Conservation (phyloP, 495 filamentous ascomycete genomes). For the Penicillium lividum region DNA sequence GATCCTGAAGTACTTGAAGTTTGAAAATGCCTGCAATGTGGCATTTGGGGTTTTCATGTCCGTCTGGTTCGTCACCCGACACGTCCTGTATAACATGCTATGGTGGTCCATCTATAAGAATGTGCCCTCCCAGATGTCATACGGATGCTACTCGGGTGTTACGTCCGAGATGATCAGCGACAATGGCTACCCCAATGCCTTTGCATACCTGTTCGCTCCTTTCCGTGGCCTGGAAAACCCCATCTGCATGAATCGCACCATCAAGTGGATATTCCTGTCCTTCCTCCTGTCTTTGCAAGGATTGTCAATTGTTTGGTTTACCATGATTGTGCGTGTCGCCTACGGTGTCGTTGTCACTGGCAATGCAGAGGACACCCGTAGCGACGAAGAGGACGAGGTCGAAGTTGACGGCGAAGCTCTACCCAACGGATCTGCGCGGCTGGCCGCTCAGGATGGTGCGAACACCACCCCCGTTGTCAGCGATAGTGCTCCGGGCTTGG, state of each 20-base stretch:
- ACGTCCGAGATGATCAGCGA: slow-evolving; percentile 56
- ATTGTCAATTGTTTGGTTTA: slow-evolving; percentile 85
- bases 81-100: slow-evolving; percentile 74
- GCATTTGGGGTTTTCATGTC: slow-evolving; percentile 86
- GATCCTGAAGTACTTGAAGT: slow-evolving; percentile 86
- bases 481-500: slow-evolving; percentile 39
- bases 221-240: slow-evolving; percentile 66
- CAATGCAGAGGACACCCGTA: slow-evolving; percentile 82
- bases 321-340: slow-evolving; percentile 81
- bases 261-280: slow-evolving; percentile 74
- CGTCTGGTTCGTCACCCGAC: slow-evolving; percentile 81
- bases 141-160: slow-evolving; percentile 68
- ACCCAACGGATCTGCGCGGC: slow-evolving; percentile 43
- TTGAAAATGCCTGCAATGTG: slow-evolving; percentile 72
- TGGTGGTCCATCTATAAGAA: slow-evolving; percentile 82
- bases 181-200: slow-evolving; percentile 56
- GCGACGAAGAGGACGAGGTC: slow-evolving; percentile 79
- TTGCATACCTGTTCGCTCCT: slow-evolving; percentile 65
- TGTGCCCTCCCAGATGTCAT: slow-evolving; percentile 58
- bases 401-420: slow-evolving; percentile 44
- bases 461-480: slow-evolving; percentile 24
- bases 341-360: slow-evolving; percentile 70
- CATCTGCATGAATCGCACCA: slow-evolving; percentile 71
- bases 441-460: slow-evolving; percentile 29
- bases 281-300: slow-evolving; percentile 77